Conservation (phyloP, 1,284 basidiomycete genomes). For the Mycena citricolor region DNA sequence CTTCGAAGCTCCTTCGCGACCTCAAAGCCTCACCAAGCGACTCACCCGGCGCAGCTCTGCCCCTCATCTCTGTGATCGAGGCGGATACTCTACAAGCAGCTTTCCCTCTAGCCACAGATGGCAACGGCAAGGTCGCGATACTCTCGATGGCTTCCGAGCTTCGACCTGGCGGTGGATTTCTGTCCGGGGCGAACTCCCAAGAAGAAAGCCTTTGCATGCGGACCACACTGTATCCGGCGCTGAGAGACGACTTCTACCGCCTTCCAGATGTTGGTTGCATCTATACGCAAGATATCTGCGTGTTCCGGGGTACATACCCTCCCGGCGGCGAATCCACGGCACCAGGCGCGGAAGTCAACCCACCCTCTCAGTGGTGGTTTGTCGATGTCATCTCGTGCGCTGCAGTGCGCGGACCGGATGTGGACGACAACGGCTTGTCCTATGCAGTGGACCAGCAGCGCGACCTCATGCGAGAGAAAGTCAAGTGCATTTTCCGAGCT, state of each 20-base stretch:
- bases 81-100: constrained; percentile 23
- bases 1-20: constrained; percentile 18
- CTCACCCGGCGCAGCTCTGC: not conserved
- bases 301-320: constrained; percentile 22
- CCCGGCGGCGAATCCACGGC: no score
- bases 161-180: constrained; percentile 24
- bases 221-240: constrained; percentile 22
- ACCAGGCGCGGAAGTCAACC: constrained; percentile 13
- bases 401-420: constrained; percentile 22
- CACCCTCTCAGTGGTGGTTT: constrained; percentile 21
- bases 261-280: constrained; percentile 23
- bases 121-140: constrained; percentile 16
- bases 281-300: constrained; percentile 24
- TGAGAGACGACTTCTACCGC: constrained; percentile 23
- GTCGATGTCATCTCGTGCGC: constrained; percentile 25
- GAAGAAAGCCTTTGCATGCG: constrained; percentile 27
- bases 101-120: constrained; percentile 5
- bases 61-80: constrained; percentile 18
- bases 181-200: constrained; percentile 22
- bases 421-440: constrained; percentile 13
- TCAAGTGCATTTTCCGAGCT: constrained; percentile 20
- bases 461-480: constrained; percentile 25
- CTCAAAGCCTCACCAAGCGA: not conserved
- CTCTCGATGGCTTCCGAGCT: constrained; percentile 26
- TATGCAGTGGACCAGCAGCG: constrained; percentile 18